phyloP scores from a whole-genome alignment of 805 yeast genomes.

The Metahyphopichia silvanorum region DNA sequence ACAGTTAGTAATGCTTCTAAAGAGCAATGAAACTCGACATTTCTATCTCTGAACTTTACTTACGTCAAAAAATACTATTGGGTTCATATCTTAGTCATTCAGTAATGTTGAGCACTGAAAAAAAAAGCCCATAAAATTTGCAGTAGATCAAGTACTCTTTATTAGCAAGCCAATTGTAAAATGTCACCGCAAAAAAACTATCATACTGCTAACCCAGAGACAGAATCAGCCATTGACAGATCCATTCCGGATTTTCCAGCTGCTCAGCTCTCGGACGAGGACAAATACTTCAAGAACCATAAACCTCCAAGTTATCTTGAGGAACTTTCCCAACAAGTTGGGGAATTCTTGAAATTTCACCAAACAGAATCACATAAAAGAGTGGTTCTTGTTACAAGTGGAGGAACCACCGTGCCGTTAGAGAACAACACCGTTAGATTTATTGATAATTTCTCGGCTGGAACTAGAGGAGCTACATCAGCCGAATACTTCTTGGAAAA shows the following conservation, averaged over 20 bases:
- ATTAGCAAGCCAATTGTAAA: no score
- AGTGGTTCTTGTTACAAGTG: constrained; percentile 85
- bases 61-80: constrained; percentile 41
- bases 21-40: no score
- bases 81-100: constrained; percentile 6
- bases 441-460: constrained; percentile 95
- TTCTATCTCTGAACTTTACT: no score
- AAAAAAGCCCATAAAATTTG: no score
- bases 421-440: constrained; percentile 96
- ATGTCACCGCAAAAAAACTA: constrained; percentile 11
- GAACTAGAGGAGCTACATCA: constrained; percentile 95
- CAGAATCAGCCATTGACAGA: constrained; percentile 76
- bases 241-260: constrained; percentile 72
- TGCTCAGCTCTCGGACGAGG: constrained; percentile 71
- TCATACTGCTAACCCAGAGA: constrained; percentile 67
- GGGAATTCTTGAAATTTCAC: constrained; percentile 61
- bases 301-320: constrained; percentile 71
- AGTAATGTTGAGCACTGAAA: no score
- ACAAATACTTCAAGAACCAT: constrained; percentile 68
- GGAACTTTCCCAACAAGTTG: constrained; percentile 54
- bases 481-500: constrained; percentile 85
- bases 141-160: no score
- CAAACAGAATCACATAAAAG: constrained; percentile 35
- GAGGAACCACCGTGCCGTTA: constrained; percentile 97
- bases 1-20: no score